A percentile compares a stretch with the other conserved stretches of the same genome.
Evolutionary conservation across 1,284 basidiomycete genomes (phyloP).

Genomic region (Entoloma clypeatum): DNA sequence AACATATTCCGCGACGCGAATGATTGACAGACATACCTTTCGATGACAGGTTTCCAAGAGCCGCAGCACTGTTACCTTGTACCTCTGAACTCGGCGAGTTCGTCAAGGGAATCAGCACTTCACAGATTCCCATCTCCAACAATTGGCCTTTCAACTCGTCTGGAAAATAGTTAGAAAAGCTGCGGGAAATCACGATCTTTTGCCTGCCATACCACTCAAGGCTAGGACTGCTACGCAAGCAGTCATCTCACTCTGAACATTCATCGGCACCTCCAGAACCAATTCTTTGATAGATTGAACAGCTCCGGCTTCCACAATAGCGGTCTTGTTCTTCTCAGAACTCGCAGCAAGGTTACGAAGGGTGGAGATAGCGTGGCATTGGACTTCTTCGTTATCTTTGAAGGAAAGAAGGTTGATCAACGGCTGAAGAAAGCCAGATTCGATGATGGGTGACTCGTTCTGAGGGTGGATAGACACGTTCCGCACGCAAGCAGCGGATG

Average conservation of each 20-base stretch:
- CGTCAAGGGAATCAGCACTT: conserved; percentile 95
- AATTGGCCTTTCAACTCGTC: conserved; percentile 94
- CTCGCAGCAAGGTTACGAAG: conserved; percentile 95
- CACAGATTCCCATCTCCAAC: conserved; percentile 97
- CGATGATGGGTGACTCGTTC: conserved; percentile 99
- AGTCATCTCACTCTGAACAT: conserved; percentile 99
- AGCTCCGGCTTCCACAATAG: conserved; percentile 98
- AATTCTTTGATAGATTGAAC: conserved; percentile 97
- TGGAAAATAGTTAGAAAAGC: conserved; percentile 29
- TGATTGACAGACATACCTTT: conserved; percentile 60
- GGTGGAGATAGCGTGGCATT: conserved; percentile 99
- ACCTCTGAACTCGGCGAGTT: conserved; percentile 97
- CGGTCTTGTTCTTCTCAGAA: conserved; percentile 97
- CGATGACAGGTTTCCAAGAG: conserved; percentile 94
- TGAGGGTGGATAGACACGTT: conserved; percentile 99
- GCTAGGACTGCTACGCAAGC: conserved; percentile 96
- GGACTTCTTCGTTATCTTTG: conserved; percentile 99
- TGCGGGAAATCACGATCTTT: neutral
- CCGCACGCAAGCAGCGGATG: conserved; percentile 96
- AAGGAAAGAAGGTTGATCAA: conserved; percentile 96
- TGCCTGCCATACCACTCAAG: conserved; percentile 67
- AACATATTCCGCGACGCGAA: neutral
- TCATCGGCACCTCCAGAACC: conserved; percentile 91
- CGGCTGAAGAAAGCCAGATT: conserved; percentile 95
- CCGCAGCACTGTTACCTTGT: conserved; percentile 97